Percentiles rank a stretch among this genome's conserved stretches.
Evolutionary conservation across 768 basidiomycete genomes (phyloP).

Genomic region (Melanogaster broomeanus): DNA sequence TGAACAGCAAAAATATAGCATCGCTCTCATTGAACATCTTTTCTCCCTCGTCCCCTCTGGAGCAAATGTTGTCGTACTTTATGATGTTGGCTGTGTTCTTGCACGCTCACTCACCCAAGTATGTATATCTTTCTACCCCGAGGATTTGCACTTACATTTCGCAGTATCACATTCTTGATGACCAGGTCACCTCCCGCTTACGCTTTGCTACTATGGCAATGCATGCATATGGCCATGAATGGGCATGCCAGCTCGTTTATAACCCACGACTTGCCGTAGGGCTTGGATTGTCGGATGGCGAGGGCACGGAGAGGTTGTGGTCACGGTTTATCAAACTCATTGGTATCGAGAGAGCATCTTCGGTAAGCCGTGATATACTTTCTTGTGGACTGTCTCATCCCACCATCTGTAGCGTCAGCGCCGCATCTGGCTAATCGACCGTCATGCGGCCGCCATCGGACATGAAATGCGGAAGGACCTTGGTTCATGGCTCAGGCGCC

Average conservation of each 20-base stretch:
- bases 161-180: slow-evolving; percentile 31
- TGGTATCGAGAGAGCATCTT: slow-evolving; percentile 28
- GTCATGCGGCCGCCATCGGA: slow-evolving; percentile 29
- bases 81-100: slow-evolving; percentile 41
- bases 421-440: slow-evolving; percentile 37
- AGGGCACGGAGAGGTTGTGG: slow-evolving; percentile 31
- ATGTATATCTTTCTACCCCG: slow-evolving; percentile 4
- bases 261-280: slow-evolving; percentile 27
- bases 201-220: slow-evolving; percentile 36
- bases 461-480: slow-evolving; percentile 28
- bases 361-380: slow-evolving; percentile 24
- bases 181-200: slow-evolving; percentile 17
- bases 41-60: slow-evolving; percentile 27
- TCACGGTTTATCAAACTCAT: slow-evolving; percentile 35
- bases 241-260: too few species aligned
- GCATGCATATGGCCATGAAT: slow-evolving; percentile 42
- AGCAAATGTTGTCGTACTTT: slow-evolving; percentile 30
- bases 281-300: slow-evolving; percentile 20
- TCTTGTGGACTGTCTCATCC: neutral
- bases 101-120: slow-evolving; percentile 27
- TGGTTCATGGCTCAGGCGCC: slow-evolving; percentile 33
- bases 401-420: slow-evolving; percentile 14
- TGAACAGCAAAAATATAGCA: slow-evolving; percentile 41
- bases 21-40: slow-evolving; percentile 35
- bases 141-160: neutral